Evolutionary conservation across 192 early-diverging fungal genomes (phyloP), one percentile per base, ranked within the genome.

Genomic region (Allomyces javanicus): DNA sequence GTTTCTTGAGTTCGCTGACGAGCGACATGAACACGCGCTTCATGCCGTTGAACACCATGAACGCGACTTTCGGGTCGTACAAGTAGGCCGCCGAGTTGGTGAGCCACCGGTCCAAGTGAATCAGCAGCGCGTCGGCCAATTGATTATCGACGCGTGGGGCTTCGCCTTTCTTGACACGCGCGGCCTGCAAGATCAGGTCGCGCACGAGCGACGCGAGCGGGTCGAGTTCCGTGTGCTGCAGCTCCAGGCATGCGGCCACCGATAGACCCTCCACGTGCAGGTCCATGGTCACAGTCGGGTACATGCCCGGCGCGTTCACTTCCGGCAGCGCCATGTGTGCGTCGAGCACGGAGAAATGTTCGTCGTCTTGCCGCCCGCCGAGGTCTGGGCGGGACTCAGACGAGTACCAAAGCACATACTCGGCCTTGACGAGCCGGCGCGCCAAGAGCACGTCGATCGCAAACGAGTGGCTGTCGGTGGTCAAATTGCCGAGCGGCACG

Each of bases 381-480:
- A 96, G 71, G 72, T 96, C 92, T 0, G 93, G 92, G 62, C 80
- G 82, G 43, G 75, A 78, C 4, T 82, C 83, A 1, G 83, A 72
- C 55, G 92, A 96, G 79, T 85, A 94, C 96, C 96, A 99, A 27
- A 96, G 70, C 1, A 99, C 69, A 74, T 89, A 86, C 63, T 92
- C 89, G 24, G 82, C 77, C n/a, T 81, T 74, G 19, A 77, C 73
- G 66, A 99, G 74, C n/a, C 81, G 77, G 61, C 93, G 78, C 0
- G 93, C 89, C 72, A 95, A 86, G 19, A 86, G 79, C 10, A 99
- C 68, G 71, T 99, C 96, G 0, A 88, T 77, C 27, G 91, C 70
- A 62, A 88, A 94, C 26, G 86, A 78, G 19, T 87, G 85, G 67
- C 97, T 92, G 61, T 77, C 68, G 58, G 86, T 78, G 0, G 79